Base-by-base conservation (phyloP, 768 basidiomycete genomes). In the Royoungia palumana region DNA sequence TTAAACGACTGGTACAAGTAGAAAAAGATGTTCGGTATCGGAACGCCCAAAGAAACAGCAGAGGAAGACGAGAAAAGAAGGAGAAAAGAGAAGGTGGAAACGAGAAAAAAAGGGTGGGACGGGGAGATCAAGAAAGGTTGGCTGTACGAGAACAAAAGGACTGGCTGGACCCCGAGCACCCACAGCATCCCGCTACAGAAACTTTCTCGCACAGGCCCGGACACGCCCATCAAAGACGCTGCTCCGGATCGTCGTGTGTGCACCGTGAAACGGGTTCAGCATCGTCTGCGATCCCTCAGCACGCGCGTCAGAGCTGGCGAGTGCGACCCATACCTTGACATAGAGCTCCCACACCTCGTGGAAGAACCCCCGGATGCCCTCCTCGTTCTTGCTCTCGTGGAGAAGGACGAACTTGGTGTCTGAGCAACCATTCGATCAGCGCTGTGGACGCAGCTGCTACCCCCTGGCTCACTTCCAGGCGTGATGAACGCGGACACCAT, bases 301-400 rank as follows among this genome's bases (percentile, higher is more conserved):
- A 7, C 6, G 0, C 19, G 3, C 37, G 14, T 12, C 1, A 4
- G 32, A 32, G 14, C 12, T 30, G 5, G 22, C 35, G 8, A 25
- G 36, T 35, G 6, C 22, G 30, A 24, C 45, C 21, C 77, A 56
- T 55, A 94, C 96, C 85, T 99, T 99, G 41, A 95, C 82, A 71
- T 95, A 98, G 59, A 89, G 61, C 76, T 99, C 96, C 95, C 96
- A 99, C 24, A 95, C 85, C 9, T 98, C 96, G 60, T 81, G 82
- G 62, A 99, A 89, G 75, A 99, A 99, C 46, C 78, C 68, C 44
- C 86, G 81, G 67, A 98, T 97, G 5, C 95, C 94, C 42, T 98
- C 96, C 70, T 99, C 95, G 71, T 96, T 97, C 77, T 92, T 95
- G 8, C 78, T 78, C 68, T 98, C 96, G 69, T 98, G 96, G 49